These are phyloP conservation scores for Radiomyces spectabilis DNA, from an alignment of 192 early-diverging fungal genomes.

Conservation along the genomic window DNA sequence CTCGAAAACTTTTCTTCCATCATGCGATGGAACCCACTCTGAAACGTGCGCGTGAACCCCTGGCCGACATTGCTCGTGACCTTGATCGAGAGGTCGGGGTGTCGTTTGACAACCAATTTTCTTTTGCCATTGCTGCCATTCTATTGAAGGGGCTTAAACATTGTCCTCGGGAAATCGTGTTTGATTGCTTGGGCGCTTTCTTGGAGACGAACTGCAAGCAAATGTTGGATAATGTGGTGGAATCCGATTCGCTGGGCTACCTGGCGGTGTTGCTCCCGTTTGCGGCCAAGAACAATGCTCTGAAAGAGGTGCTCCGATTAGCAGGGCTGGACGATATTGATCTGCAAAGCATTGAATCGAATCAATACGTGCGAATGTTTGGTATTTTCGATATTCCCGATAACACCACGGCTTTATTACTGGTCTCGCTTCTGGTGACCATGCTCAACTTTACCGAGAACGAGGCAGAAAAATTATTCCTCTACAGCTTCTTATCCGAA, in stretches of 20 bases:
- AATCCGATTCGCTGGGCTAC: slow-evolving; percentile 58
- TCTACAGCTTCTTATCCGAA: slow-evolving; percentile 74
- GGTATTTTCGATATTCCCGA: slow-evolving; percentile 56
- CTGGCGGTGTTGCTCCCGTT: slow-evolving; percentile 72
- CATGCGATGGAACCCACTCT: slow-evolving; percentile 60
- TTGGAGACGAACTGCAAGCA: slow-evolving; percentile 57
- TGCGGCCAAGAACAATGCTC: slow-evolving; percentile 58
- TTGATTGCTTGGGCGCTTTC: slow-evolving; percentile 54
- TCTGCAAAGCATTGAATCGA: slow-evolving; percentile 35
- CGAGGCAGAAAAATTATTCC: slow-evolving; percentile 61
- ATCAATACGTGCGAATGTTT: slow-evolving; percentile 54
- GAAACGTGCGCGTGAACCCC: slow-evolving; percentile 54
- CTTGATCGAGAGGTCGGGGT: slow-evolving; percentile 67
- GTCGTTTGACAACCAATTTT: slow-evolving; percentile 76
- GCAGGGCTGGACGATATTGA: slow-evolving; percentile 39
- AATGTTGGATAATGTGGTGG: slow-evolving; percentile 20
- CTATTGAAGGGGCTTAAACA: slow-evolving; percentile 78
- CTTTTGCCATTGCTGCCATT: slow-evolving; percentile 73
- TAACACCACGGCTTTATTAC: slow-evolving; percentile 51
- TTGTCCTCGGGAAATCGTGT: slow-evolving; percentile 63
- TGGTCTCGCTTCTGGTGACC: slow-evolving; percentile 58
- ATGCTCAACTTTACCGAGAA: slow-evolving; percentile 66
- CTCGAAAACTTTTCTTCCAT: slow-evolving; percentile 51
- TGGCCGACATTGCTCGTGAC: slow-evolving; percentile 58
- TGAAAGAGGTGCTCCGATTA: slow-evolving; percentile 44